These are phyloP conservation scores for Clonostachys sp. DNA, from an alignment of 2,329 filamentous ascomycete species.

Conservation along the genomic window DNA sequence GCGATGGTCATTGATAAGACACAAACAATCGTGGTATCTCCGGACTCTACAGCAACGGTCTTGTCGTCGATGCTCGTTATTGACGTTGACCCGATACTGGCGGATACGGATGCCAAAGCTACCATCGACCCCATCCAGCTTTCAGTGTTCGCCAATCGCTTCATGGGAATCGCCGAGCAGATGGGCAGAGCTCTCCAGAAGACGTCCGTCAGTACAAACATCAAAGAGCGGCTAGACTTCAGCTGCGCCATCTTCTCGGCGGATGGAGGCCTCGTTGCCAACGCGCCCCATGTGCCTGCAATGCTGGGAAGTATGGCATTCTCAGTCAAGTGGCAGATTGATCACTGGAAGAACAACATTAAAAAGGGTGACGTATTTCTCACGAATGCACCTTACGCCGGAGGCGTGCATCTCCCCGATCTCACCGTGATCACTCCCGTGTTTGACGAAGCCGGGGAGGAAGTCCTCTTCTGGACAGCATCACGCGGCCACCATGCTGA, in stretches of 20 bases:
- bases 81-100: too few relatives aligned
- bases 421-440: constrained; percentile 34
- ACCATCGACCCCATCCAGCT: constrained; percentile 42
- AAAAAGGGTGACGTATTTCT: background rate
- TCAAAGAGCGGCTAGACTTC: constrained; percentile 36
- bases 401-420: constrained; percentile 26
- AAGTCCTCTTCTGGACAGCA: constrained; percentile 29
- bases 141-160: constrained; percentile 49
- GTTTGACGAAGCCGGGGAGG: constrained; percentile 16
- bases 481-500: constrained; percentile 31
- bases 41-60: constrained; percentile 15
- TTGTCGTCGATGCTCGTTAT: constrained; percentile 2
- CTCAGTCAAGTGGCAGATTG: constrained; percentile 28
- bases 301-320: constrained; percentile 35
- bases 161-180: constrained; percentile 56
- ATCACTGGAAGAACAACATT: constrained; percentile 12
- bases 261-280: constrained; percentile 31
- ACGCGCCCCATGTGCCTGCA: constrained; percentile 32
- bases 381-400: background rate
- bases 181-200: constrained; percentile 54
- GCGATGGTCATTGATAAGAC: constrained; percentile 22
- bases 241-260: constrained; percentile 35
- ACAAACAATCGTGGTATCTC: constrained; percentile 19
- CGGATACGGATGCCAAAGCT: constrained; percentile 11
- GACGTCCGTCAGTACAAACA: constrained; percentile 49